Conservation (phyloP, 1,284 basidiomycete species). For the Marasmius oreades region DNA sequence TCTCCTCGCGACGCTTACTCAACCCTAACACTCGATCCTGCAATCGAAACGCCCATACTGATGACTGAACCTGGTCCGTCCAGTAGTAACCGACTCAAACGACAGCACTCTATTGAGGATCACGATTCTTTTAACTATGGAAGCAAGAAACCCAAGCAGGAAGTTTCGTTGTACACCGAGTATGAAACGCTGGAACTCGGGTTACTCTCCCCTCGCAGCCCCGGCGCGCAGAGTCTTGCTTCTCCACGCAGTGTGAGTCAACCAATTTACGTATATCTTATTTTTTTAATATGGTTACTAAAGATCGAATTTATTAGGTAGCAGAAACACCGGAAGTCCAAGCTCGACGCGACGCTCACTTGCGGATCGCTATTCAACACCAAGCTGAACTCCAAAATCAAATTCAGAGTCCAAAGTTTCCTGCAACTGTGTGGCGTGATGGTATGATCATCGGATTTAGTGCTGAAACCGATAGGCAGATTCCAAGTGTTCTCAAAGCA, state of each 20-base stretch:
- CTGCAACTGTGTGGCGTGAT: background rate
- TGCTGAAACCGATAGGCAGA: background rate
- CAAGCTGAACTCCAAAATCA: background rate
- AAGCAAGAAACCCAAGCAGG: background rate
- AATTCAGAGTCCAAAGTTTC: background rate
- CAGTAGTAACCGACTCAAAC: background rate
- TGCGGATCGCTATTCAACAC: background rate
- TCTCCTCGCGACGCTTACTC: background rate
- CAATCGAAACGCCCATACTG: background rate
- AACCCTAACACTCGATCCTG: background rate
- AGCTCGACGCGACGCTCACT: conserved; percentile 1
- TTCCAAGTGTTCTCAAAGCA: conserved; percentile 8
- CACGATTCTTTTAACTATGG: background rate
- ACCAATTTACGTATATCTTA: background rate
- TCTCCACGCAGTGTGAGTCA: conserved; percentile 1
- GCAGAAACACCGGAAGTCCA: background rate
- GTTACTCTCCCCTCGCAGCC: background rate
- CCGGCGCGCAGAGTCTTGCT: background rate
- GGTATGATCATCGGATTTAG: background rate
- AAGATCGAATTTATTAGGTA: background rate
- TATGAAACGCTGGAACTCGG: conserved; percentile 1
- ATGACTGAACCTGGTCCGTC: conserved; percentile 6
- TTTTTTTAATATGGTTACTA: background rate
- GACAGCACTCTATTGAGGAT: conserved; percentile 1
- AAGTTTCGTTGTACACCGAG: background rate